Percentiles rank a stretch among this genome's conserved stretches.
These are phyloP conservation scores for Thelonectria blattea DNA, from an alignment of 2,329 filamentous ascomycete species.

Conservation along the genomic window DNA sequence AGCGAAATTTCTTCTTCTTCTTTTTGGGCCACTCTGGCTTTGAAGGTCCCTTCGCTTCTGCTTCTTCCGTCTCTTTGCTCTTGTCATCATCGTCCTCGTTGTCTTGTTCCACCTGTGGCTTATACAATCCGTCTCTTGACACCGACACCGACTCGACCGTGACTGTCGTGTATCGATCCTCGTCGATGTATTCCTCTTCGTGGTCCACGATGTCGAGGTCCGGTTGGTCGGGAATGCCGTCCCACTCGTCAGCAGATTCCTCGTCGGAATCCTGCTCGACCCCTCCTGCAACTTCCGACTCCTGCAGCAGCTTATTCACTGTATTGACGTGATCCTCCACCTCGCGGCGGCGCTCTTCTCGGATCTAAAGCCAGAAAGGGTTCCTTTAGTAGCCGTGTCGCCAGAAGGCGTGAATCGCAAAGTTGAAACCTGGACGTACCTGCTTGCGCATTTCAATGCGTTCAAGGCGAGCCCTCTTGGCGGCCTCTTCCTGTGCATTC, in stretches of 20 bases:
- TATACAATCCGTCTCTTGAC: slow-evolving; percentile 73
- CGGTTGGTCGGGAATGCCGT: slow-evolving; percentile 64
- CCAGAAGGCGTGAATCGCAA: neutral
- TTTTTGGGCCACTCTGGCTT: slow-evolving; percentile 64
- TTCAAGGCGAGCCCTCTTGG: slow-evolving; percentile 78
- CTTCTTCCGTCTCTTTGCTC: slow-evolving; percentile 34
- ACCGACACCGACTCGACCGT: slow-evolving; percentile 89
- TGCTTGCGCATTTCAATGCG: slow-evolving; percentile 75
- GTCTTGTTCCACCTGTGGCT: slow-evolving; percentile 49
- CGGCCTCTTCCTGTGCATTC: slow-evolving; percentile 81
- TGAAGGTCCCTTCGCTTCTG: slow-evolving; percentile 35
- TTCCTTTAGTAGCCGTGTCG: slow-evolving; percentile 24
- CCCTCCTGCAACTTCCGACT: slow-evolving; percentile 56
- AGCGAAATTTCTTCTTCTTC: slow-evolving; percentile 91
- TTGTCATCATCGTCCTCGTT: slow-evolving; percentile 44
- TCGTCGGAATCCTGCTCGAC: slow-evolving; percentile 50
- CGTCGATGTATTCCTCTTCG: slow-evolving; percentile 94
- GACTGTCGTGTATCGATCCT: slow-evolving; percentile 94
- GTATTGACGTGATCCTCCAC: slow-evolving; percentile 81
- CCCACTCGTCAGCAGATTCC: slow-evolving; percentile 63
- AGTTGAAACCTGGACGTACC: slow-evolving; percentile 55
- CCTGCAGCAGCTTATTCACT: slow-evolving; percentile 72
- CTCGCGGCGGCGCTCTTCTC: slow-evolving; percentile 81
- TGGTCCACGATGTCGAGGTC: slow-evolving; percentile 67
- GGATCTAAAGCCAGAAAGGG: slow-evolving; percentile 61